Evolutionary conservation across 2,329 filamentous ascomycete genomes (phyloP).

Genomic region (Fusarium musae): DNA sequence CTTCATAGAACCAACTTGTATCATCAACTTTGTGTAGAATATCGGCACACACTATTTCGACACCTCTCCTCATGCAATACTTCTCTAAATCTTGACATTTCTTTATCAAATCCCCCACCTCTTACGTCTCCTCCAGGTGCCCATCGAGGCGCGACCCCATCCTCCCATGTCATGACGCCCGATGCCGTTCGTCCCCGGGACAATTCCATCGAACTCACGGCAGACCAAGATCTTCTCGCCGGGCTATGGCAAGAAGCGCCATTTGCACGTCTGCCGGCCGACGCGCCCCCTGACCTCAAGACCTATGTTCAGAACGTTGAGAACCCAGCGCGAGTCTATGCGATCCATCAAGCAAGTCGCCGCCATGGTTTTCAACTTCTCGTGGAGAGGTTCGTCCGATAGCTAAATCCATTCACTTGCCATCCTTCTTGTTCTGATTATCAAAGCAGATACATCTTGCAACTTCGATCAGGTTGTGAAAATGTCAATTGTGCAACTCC

Average conservation of each 20-base stretch:
- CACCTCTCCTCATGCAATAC: neutral
- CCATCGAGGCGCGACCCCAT: conserved; percentile 23
- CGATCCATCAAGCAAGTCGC: conserved; percentile 68
- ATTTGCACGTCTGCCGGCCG: conserved; percentile 67
- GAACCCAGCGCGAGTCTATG: conserved; percentile 70
- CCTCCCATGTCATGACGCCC: conserved; percentile 43
- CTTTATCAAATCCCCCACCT: neutral
- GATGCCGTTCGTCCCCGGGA: conserved; percentile 31
- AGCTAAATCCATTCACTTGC: neutral
- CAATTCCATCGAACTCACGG: conserved; percentile 37
- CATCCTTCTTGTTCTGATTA: conserved; percentile 13
- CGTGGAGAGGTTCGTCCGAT: conserved; percentile 68
- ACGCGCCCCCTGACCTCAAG: conserved; percentile 68
- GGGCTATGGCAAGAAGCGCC: conserved; percentile 71
- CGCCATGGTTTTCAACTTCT: conserved; percentile 73
- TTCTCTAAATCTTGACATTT: neutral
- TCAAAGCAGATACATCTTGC: conserved; percentile 74
- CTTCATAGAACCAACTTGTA: neutral
- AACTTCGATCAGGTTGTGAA: conserved; percentile 85
- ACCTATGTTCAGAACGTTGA: conserved; percentile 67
- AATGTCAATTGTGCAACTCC: conserved; percentile 74
- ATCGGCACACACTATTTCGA: neutral
- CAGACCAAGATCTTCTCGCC: conserved; percentile 62
- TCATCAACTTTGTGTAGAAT: neutral
- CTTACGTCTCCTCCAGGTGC: neutral